Evolutionary conservation across 2,329 filamentous ascomycete genomes (phyloP).

Genomic region (Niveomyces coronatus): DNA sequence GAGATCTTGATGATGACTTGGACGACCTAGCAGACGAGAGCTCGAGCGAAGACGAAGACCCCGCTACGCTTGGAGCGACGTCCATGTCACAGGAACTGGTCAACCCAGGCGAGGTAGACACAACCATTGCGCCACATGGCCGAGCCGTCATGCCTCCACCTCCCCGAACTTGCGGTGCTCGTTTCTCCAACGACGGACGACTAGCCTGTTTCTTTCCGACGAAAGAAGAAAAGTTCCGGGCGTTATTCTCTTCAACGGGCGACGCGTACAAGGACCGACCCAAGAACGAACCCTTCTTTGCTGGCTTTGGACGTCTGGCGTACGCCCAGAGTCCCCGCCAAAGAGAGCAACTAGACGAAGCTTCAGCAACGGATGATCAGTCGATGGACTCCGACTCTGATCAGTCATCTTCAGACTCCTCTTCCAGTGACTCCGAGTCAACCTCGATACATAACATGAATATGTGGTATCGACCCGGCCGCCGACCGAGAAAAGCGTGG

Average conservation of each 20-base stretch:
- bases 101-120: conserved; percentile 42
- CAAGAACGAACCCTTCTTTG: conserved; percentile 46
- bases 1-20: conserved; percentile 49
- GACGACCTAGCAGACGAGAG: conserved; percentile 59
- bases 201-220: conserved; percentile 60
- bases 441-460: conserved; percentile 51
- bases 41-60: conserved; percentile 64
- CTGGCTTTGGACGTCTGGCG: conserved; percentile 44
- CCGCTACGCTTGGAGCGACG: conserved; percentile 40
- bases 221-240: conserved; percentile 50
- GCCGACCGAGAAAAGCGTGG: conserved; percentile 43
- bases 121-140: conserved; percentile 40
- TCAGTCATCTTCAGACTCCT: conserved; percentile 37
- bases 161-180: conserved; percentile 48
- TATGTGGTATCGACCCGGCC: conserved; percentile 44
- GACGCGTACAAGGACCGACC: conserved; percentile 37
- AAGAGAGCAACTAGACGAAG: conserved; percentile 37
- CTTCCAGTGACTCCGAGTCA: conserved; percentile 51
- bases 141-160: conserved; percentile 44
- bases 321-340: conserved; percentile 40
- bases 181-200: conserved; percentile 51
- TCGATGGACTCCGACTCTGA: conserved; percentile 34
- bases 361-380: conserved; percentile 40
- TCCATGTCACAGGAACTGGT: conserved; percentile 54
- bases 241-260: conserved; percentile 35